Evolutionary conservation across 2,329 filamentous ascomycete species (phyloP).

Genomic region (Nemania abortiva): DNA sequence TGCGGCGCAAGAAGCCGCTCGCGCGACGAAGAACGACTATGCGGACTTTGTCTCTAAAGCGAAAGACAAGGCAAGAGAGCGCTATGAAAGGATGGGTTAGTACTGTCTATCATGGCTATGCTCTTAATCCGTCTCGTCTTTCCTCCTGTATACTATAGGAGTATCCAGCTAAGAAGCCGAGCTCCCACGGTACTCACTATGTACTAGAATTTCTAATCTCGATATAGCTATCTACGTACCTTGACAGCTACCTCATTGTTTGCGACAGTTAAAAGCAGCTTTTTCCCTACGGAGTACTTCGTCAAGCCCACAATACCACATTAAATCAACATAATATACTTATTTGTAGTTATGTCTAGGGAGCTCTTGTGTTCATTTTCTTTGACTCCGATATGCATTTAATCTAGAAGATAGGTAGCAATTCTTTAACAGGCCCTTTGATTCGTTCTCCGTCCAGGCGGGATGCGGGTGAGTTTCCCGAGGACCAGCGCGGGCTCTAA

Average conservation of each 20-base stretch:
- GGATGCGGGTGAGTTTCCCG: no score
- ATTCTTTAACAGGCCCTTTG: background rate
- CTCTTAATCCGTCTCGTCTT: background rate
- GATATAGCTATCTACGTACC: background rate
- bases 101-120: background rate
- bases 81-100: conserved; percentile 68
- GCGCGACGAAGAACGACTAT: conserved; percentile 71
- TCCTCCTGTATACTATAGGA: conserved; percentile 1
- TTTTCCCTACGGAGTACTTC: background rate
- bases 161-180: background rate
- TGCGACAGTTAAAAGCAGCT: background rate
- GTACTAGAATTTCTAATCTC: background rate
- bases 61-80: conserved; percentile 74
- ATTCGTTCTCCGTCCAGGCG: background rate
- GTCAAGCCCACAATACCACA: background rate
- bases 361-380: background rate
- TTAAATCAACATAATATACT: background rate
- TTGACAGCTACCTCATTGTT: background rate
- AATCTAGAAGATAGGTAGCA: background rate
- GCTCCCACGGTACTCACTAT: background rate
- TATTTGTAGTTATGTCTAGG: background rate
- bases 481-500: no score
- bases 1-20: conserved; percentile 71
- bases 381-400: background rate
- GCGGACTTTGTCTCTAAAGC: conserved; percentile 73